A percentile compares a stretch with the other conserved stretches of the same genome.
phyloP scores from a whole-genome alignment of 768 basidiomycete species.

The Amyloporia xantha region DNA sequence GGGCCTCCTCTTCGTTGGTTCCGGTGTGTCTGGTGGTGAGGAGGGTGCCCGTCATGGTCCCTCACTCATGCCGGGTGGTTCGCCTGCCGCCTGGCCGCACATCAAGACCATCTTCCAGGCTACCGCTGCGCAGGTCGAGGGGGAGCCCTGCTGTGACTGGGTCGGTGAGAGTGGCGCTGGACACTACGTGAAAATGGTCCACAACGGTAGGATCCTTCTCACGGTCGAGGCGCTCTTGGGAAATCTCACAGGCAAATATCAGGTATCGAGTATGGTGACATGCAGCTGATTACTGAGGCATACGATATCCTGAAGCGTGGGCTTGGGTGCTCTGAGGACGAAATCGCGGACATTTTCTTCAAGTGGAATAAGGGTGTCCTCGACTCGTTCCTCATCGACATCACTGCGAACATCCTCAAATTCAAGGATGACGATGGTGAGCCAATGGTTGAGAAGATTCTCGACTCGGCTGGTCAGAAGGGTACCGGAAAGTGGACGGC shows the following conservation, averaged over 20 bases:
- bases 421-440: constrained; percentile 95
- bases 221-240: constrained; percentile 2
- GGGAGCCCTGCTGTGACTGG: constrained; percentile 99
- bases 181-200: constrained; percentile 99
- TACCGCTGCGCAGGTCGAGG: constrained; percentile 89
- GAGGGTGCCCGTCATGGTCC: constrained; percentile 97
- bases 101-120: constrained; percentile 99
- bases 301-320: constrained; percentile 99
- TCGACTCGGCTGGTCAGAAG: constrained; percentile 96
- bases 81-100: constrained; percentile 85
- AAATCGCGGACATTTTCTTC: constrained; percentile 91
- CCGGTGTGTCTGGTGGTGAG: constrained; percentile 98
- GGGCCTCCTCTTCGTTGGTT: constrained; percentile 95
- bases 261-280: constrained; percentile 99
- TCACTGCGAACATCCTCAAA: constrained; percentile 93
- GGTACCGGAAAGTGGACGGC: constrained; percentile 99
- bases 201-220: constrained; percentile 60
- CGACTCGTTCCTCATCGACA: constrained; percentile 99
- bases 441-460: constrained; percentile 88
- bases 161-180: constrained; percentile 93
- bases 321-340: constrained; percentile 75
- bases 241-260: constrained; percentile 3
- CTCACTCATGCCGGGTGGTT: constrained; percentile 99
- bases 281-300: constrained; percentile 98
- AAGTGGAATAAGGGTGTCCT: constrained; percentile 99